phyloP scores from a whole-genome alignment of 2,329 filamentous ascomycete species.

The Gnomoniopsis sp. region DNA sequence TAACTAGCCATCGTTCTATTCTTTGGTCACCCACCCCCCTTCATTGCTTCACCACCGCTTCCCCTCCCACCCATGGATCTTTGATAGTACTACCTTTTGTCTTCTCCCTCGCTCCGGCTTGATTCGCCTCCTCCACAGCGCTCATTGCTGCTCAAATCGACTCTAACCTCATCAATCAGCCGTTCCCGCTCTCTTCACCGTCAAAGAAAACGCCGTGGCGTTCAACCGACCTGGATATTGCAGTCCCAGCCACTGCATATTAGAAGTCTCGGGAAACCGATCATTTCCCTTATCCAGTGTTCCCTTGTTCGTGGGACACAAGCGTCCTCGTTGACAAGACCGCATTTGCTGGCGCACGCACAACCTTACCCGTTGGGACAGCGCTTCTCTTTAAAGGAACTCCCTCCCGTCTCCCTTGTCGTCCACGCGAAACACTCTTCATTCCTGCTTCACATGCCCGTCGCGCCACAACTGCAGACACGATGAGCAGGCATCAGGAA shows the following conservation, averaged over 20 bases:
- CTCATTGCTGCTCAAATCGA: neutral
- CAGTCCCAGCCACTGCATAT: conserved; percentile 11
- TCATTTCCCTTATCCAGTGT: conserved; percentile 1
- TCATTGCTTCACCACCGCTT: neutral
- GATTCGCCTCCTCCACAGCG: neutral
- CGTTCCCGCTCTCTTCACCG: neutral
- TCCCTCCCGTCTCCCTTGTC: neutral
- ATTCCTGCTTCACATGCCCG: neutral
- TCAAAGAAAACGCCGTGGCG: conserved; percentile 3
- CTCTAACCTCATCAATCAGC: conserved; percentile 5
- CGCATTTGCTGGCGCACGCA: neutral
- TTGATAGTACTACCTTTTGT: conserved; percentile 2
- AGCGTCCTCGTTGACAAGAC: neutral
- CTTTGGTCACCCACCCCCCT: neutral
- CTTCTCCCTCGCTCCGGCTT: neutral
- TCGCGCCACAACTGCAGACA: conserved; percentile 7
- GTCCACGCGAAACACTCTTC: neutral
- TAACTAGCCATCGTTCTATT: neutral
- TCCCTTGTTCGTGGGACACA: neutral
- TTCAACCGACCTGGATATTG: conserved; percentile 3
- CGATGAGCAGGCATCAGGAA: conserved; percentile 13
- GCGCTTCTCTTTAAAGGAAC: neutral
- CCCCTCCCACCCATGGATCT: neutral
- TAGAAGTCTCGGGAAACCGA: neutral
- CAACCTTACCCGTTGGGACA: neutral